phyloP scores from a whole-genome alignment of 1,284 basidiomycete species.

The Tremellales sp. region DNA sequence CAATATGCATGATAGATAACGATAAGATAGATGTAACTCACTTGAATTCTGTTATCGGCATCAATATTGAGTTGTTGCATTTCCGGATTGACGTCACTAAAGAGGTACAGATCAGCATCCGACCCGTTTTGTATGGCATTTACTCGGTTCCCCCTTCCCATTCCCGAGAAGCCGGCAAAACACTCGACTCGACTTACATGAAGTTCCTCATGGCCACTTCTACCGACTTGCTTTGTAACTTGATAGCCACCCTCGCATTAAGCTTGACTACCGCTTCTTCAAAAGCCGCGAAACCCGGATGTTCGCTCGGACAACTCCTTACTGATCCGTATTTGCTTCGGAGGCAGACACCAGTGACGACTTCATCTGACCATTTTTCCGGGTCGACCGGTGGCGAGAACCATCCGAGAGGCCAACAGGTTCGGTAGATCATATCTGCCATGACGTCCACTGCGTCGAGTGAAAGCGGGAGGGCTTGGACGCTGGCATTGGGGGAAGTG shows the following conservation, averaged over 20 bases:
- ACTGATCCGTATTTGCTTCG: slow-evolving; percentile 4
- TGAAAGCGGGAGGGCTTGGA: background rate
- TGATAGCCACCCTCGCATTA: slow-evolving; percentile 7
- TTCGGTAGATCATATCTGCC: slow-evolving; percentile 42
- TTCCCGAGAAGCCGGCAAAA: too few relatives aligned
- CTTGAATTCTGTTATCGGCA: slow-evolving; percentile 14
- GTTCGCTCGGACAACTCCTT: slow-evolving; percentile 6
- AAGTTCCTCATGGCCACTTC: slow-evolving; percentile 5
- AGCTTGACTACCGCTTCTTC: slow-evolving; percentile 5
- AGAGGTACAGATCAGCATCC: background rate
- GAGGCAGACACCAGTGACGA: slow-evolving; percentile 5
- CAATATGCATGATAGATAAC: slow-evolving; percentile 27
- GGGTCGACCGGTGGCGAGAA: slow-evolving; percentile 9
- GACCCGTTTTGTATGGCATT: too few relatives aligned
- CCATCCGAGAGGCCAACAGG: slow-evolving; percentile 30
- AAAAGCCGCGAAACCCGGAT: slow-evolving; percentile 6
- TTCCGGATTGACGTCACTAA: slow-evolving; percentile 5
- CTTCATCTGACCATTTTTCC: background rate
- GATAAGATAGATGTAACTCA: slow-evolving; percentile 10
- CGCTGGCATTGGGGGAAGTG: background rate
- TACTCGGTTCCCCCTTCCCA: too few relatives aligned
- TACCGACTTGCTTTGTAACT: slow-evolving; percentile 6
- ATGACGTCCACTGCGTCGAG: slow-evolving; percentile 40
- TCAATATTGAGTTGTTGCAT: slow-evolving; percentile 10
- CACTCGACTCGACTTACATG: slow-evolving; percentile 8